Conservation (phyloP, 192 early-diverging fungal species). For the Spizellomyces punctatus region DNA sequence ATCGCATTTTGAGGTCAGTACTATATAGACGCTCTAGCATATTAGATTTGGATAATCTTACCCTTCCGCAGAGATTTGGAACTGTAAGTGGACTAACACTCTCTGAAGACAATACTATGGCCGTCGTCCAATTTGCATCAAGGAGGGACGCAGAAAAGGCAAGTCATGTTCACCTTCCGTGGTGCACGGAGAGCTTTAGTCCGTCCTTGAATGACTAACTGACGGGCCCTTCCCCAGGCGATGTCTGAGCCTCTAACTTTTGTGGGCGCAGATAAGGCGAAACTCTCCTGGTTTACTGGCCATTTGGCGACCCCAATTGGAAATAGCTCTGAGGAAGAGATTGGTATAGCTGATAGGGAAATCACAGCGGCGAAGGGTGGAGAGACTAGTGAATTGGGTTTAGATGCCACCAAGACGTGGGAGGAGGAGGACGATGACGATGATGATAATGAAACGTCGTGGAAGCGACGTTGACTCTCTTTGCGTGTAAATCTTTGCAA, state of each 20-base stretch:
- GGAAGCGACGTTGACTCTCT: neutral
- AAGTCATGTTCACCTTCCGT: neutral
- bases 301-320: neutral
- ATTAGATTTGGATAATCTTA: neutral
- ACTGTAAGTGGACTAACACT: conserved; percentile 47
- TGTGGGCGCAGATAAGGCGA: neutral
- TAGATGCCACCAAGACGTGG: neutral
- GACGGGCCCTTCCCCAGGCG: neutral
- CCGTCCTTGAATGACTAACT: neutral
- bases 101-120: conserved; percentile 42
- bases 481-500: neutral
- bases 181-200: neutral
- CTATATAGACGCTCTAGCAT: neutral
- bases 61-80: conserved; percentile 45
- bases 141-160: conserved; percentile 63
- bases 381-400: neutral
- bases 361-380: neutral
- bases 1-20: conserved; percentile 66
- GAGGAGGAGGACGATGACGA: conserved; percentile 3
- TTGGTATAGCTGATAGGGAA: neutral
- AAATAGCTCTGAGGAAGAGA: too few relatives aligned
- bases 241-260: conserved; percentile 16
- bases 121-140: conserved; percentile 56
- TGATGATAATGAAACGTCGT: conserved; percentile 9
- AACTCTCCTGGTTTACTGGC: conserved; percentile 16